Evolutionary conservation across 2,329 filamentous ascomycete species (phyloP), one percentile per base, ranked within the genome.

Genomic region (Sporothrix brunneoviolacea): DNA sequence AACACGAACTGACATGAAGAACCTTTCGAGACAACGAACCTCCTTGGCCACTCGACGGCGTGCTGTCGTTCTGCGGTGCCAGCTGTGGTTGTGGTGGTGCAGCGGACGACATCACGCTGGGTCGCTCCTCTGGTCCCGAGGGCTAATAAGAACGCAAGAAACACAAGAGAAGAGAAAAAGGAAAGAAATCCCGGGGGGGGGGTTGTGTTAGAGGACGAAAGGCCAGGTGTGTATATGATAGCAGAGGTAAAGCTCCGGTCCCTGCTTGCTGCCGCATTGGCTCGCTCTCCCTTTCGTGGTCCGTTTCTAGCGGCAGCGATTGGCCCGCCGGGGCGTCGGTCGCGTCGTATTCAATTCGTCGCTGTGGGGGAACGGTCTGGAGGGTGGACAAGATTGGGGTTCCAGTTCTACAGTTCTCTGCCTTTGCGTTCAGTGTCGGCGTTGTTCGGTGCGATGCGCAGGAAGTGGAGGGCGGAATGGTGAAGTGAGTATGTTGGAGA

Each of bases 91-190:
- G 22, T 19, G 44, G 22, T 46, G 41, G 41, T 37, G 48, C 45
- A 21, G 42, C 45, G 35, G 51, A 48, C 41, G 54, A 47, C 55
- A 57, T 57, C 39, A 37, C 50, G 54, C 24, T 42, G 42, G 12
- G 22, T 28, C 27, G 38, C 24, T 44, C 27, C 28, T 12, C 51
- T 50, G 27, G 28, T 43, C 28, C 18, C 16, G 27, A 37, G 22
- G 38, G 15, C 13, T 12, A 36, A 42, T 12, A 32, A 24, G 18
- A 21, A 22, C 5, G 30, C 24, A 33, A 27, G 13, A 22, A 32
- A 30, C 27, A 18, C 21, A n/a, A 32, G 37, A 21, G 27, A 18
- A 28, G 32, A 19, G n/a, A 35, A 33, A 18, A 21, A 24, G 21
- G 33, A 16, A 28, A 30, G 28, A 30, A 22, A 42, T 39, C 37